These are phyloP conservation scores for Colletotrichum sublineola DNA, from an alignment of 2,329 filamentous ascomycete genomes.

Conservation along the genomic window DNA sequence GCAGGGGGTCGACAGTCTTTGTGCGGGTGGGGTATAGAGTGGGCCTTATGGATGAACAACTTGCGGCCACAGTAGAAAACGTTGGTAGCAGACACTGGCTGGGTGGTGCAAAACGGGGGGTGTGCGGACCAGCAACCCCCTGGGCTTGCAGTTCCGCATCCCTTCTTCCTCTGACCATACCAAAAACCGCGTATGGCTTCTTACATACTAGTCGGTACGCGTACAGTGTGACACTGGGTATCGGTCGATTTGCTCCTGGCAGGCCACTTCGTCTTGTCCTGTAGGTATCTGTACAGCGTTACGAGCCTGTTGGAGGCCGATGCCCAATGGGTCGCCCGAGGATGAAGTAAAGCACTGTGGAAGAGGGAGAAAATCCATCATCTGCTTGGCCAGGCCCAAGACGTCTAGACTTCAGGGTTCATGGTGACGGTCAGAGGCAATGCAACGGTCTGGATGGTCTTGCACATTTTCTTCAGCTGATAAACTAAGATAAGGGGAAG, in stretches of 20 bases:
- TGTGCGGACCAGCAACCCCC: background rate
- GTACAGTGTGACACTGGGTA: slow-evolving; percentile 18
- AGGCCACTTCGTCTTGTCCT: background rate
- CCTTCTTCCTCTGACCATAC: slow-evolving; percentile 17
- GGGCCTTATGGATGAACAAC: slow-evolving; percentile 1
- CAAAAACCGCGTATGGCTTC: background rate
- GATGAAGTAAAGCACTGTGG: background rate
- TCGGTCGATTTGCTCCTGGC: background rate
- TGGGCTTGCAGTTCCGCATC: slow-evolving; percentile 13
- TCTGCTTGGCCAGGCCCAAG: background rate
- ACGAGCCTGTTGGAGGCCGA: background rate
- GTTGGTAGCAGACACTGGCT: slow-evolving; percentile 25
- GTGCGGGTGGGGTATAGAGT: background rate
- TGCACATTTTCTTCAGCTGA: slow-evolving; percentile 30
- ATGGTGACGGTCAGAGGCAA: slow-evolving; percentile 10
- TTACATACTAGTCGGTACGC: background rate
- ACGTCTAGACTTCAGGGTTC: background rate
- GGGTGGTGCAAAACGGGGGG: slow-evolving; percentile 12
- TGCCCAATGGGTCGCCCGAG: background rate
- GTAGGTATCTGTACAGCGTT: background rate
- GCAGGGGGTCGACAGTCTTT: slow-evolving; percentile 39
- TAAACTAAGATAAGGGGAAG: slow-evolving; percentile 34
- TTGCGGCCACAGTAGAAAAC: slow-evolving; percentile 30
- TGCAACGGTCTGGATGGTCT: slow-evolving; percentile 1
- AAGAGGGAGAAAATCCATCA: background rate